Base-by-base conservation (phyloP, 768 basidiomycete genomes). In the Suillus occidentalis region DNA sequence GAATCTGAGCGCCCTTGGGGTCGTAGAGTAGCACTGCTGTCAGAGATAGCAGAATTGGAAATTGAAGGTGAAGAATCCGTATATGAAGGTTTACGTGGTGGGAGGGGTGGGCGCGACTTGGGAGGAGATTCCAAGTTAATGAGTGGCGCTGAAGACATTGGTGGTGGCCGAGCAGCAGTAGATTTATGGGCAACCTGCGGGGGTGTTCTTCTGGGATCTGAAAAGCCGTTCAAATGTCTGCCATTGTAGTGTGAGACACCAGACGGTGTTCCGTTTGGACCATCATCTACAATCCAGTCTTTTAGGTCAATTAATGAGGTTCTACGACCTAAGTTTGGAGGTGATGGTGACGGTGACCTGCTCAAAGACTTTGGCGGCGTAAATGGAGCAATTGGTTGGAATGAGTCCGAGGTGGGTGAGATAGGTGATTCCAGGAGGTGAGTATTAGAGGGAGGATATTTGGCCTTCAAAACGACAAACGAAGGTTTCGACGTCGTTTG, bases 281-380 rank as follows among this genome's bases (percentile, higher is more conserved):
- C 86, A 67, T 88, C 87, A 57, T 88, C 89, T 62, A 89, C 78
- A 61, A 89, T 83, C 89, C 89, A 91, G 73, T 91, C 90, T 64
- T 83, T 84, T 64, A 91, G 80, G 76, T 91, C 89, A 68, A 90
- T 84, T 61, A 90, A 78, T 42, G 90, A 90, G 0, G 86, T 79
- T 71, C 84, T 87, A 40, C 82, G 78, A 52, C 68, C 66, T 37
- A 78, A 65, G 43, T 68, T 70, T 13, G 82, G 80, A 0, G 84
- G 82, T 0, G 86, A 85, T 5, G 84, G 80, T 2, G 86, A 85
- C 40, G 67, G 67, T 47, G 76, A 76, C 56, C 67, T 66, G 53
- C 47, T 69, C 62, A 70, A 64, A 22, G 66, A 63, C 40, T 66
- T 50, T 18, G 71, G 68, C 4, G 78, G 75, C 4, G 77, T 73